Evolutionary conservation across 2,329 filamentous ascomycete species (phyloP).

Genomic region (Aspergillus piperis): DNA sequence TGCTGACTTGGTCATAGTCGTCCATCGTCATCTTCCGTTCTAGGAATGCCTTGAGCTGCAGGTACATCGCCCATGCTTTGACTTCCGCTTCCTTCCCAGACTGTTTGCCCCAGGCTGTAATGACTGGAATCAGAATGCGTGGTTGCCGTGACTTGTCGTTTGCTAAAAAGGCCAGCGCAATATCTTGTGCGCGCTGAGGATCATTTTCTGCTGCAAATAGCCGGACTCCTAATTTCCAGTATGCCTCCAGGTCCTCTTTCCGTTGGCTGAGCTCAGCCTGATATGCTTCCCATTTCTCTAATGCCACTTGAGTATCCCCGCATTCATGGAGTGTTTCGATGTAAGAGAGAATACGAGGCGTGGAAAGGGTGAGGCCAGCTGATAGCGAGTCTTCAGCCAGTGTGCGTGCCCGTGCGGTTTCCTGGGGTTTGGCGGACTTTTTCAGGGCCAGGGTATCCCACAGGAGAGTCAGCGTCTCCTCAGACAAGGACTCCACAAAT

Average conservation of each 20-base stretch:
- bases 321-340: conserved; percentile 69
- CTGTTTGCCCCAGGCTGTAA: conserved; percentile 64
- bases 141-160: conserved; percentile 47
- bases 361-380: conserved; percentile 57
- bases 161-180: conserved; percentile 48
- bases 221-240: conserved; percentile 53
- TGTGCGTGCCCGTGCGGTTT: conserved; percentile 60
- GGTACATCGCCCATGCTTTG: conserved; percentile 68
- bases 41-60: conserved; percentile 63
- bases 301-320: conserved; percentile 61
- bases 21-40: conserved; percentile 64
- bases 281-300: conserved; percentile 65
- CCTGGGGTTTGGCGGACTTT: conserved; percentile 50
- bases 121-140: conserved; percentile 61
- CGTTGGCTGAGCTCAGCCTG: conserved; percentile 54
- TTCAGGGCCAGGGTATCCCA: conserved; percentile 60
- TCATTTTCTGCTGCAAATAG: conserved; percentile 52
- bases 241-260: conserved; percentile 40
- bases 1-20: conserved; percentile 75
- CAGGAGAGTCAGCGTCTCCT: conserved; percentile 63
- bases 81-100: conserved; percentile 52
- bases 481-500: conserved; percentile 59
- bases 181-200: conserved; percentile 50
- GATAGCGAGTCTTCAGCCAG: conserved; percentile 68
- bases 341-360: conserved; percentile 63